These are phyloP conservation scores for Cryomyces minteri DNA, from an alignment of 495 filamentous ascomycete genomes.

Conservation along the genomic window DNA sequence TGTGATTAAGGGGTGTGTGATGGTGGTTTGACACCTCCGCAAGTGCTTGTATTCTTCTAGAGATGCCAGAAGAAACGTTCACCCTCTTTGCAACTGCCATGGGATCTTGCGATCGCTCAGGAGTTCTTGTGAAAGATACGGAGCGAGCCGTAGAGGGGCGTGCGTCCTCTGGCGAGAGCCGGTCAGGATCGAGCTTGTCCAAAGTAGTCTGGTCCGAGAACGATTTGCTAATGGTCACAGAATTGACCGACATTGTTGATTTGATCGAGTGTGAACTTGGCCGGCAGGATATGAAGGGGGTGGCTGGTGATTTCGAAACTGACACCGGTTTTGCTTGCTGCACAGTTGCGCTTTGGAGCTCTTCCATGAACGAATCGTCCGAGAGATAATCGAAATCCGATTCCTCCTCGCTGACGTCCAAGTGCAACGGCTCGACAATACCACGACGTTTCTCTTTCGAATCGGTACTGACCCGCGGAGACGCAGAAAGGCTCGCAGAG, in stretches of 20 bases:
- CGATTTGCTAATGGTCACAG: background rate
- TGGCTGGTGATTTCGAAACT: conserved; percentile 68
- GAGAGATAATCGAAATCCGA: conserved; percentile 45
- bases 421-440: conserved; percentile 16
- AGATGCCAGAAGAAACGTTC: conserved; percentile 76
- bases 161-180: too few species aligned
- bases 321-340: conserved; percentile 71
- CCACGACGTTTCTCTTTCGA: conserved; percentile 12
- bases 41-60: conserved; percentile 73
- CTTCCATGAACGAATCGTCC: conserved; percentile 80
- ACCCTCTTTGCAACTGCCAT: conserved; percentile 45
- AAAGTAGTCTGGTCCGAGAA: background rate
- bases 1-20: too few species aligned
- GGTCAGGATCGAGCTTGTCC: background rate
- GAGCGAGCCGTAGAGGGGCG: too few species aligned
- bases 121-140: too few species aligned
- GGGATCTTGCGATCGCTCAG: conserved; percentile 5
- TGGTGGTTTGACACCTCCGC: conserved; percentile 13
- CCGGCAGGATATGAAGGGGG: conserved; percentile 20
- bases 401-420: conserved; percentile 13
- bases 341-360: conserved; percentile 64
- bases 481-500: background rate
- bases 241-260: background rate
- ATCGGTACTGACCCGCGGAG: background rate
- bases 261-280: too few species aligned